Base-by-base conservation (phyloP, 2,329 filamentous ascomycete genomes). In the Colletotrichum sp. region DNA sequence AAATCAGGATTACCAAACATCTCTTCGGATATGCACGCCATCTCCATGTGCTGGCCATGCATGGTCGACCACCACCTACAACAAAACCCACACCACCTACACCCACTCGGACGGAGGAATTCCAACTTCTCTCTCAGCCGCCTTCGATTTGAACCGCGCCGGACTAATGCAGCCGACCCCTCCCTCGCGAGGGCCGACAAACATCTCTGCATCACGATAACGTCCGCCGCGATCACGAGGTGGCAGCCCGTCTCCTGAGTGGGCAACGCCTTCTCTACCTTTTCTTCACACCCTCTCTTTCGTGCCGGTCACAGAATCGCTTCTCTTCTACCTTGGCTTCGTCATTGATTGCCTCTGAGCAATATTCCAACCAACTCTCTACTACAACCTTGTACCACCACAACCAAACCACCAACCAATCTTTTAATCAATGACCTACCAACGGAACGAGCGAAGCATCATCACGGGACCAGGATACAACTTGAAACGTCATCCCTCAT, bases 381-480 rank as follows among this genome's bases (percentile, higher is more conserved):
- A 25, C 65, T 66, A 39, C 61, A 66, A 43, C 66, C 69, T 71
- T 71, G 67, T 71, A 67, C 70, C 15, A 75, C 22, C 27, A 74
- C 68, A 64, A 34, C 28, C 18, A 58, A 56, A 56, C 56, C 32
- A 22, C 22, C 12, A 43, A 65, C 61, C 69, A n/a, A 60, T 48
- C 48, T 71, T 75, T 74, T 74, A 76, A 76, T 76, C 74, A 60
- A 76, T 74, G 74, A 76, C 74, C 62, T 61, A 65, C 56, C 67
- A 71, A 70, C 48, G 62, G 62, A 71, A 75, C 72, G 72, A 75
- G 72, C 72, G 66, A 75, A 67, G 39, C 72, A 75, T 75, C 68
- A 75, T 67, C 62, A 75, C 39, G 72, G 66, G 60, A 68, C 68
- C 55, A 71, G 67, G 56, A 69, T 61, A 75, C 61, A 43, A 71